These are phyloP conservation scores for Alternaria sp. DNA, from an alignment of 2,329 filamentous ascomycete genomes.

Conservation along the genomic window DNA sequence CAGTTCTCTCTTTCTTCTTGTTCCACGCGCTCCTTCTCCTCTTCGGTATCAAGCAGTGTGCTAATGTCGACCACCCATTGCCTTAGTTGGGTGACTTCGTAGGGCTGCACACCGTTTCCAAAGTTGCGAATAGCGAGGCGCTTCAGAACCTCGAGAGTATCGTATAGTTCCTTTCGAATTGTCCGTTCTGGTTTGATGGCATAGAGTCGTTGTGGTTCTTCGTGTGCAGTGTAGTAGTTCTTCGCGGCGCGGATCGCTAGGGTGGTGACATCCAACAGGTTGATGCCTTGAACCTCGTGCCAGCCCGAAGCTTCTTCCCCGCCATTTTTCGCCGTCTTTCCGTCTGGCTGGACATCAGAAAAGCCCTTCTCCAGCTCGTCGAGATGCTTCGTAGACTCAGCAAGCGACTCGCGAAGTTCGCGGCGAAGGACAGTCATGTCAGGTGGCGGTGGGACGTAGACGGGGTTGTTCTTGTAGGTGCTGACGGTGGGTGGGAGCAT, in stretches of 20 bases:
- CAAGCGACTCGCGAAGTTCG: slow-evolving; percentile 72
- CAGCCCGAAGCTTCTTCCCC: slow-evolving; percentile 66
- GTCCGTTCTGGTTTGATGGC: slow-evolving; percentile 86
- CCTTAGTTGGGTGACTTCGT: slow-evolving; percentile 78
- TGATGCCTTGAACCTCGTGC: slow-evolving; percentile 89
- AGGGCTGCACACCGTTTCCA: slow-evolving; percentile 77
- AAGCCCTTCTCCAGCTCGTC: slow-evolving; percentile 62
- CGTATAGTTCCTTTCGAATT: slow-evolving; percentile 82
- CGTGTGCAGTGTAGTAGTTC: slow-evolving; percentile 94
- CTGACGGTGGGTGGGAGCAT: slow-evolving; percentile 97
- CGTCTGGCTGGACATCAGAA: slow-evolving; percentile 12
- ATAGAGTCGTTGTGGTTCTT: slow-evolving; percentile 83
- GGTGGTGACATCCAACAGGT: slow-evolving; percentile 90
- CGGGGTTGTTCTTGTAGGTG: slow-evolving; percentile 88
- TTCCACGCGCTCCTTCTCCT: slow-evolving; percentile 78
- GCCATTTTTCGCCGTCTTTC: slow-evolving; percentile 15
- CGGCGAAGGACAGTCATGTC: slow-evolving; percentile 80
- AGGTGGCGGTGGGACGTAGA: slow-evolving; percentile 82
- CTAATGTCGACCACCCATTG: slow-evolving; percentile 83
- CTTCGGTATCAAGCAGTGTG: slow-evolving; percentile 77
- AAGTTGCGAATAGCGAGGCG: slow-evolving; percentile 90
- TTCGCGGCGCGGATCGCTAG: slow-evolving; percentile 95
- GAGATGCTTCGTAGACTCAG: slow-evolving; percentile 73
- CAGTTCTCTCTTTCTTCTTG: slow-evolving; percentile 74
- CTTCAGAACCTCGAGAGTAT: slow-evolving; percentile 89